Evolutionary conservation across 2,329 filamentous ascomycete genomes (phyloP), one percentile per base, ranked within the genome.

Genomic region (Ciborinia camelliae): DNA sequence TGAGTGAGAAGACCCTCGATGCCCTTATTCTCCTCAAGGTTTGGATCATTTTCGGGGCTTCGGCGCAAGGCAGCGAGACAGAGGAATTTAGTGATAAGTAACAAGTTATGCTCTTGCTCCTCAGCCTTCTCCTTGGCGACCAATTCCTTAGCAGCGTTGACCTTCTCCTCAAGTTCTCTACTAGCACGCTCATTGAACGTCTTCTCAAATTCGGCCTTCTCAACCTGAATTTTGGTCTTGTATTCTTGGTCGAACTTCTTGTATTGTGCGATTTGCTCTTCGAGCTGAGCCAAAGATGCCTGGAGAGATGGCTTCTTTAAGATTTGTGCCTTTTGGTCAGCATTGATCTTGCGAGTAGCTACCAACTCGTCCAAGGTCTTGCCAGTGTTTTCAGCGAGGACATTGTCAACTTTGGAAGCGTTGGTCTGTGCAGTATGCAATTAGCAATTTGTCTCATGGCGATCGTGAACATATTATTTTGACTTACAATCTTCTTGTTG

Each of bases 401-500:
- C 80, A 58, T 81, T 73, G 71, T 92, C 89, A 74, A 89, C 88
- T 79, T 90, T 92, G 72, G 86, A 84, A 70, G 87, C 87, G 76
- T 88, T 87, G 75, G 84, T 81, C 88, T 91, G 67, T 28, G 23
- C 63, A 62, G 10, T n/a, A 35, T 51, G 35, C 9, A 37, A 58
- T 74, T 68, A 73, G 70, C 30, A 61, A 54, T 62, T 47, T 45
- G 53, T 48, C 20, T 32, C 43, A 35, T 43, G 28, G 30, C 12
- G 2, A 45, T 51, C 18, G 30, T 28, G 14, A 9, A 32, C 4
- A 52, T 15, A 43, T 35, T 7, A 10, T 55, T 20, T 30, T 41
- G 30, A 81, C 90, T 80, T 79, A 96, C 91, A 73, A 98, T 88
- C 81, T 97, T 97, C 85, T 97, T 98, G 82, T 88, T 90, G 74